Evolutionary conservation across 2,329 filamentous ascomycete species (phyloP).

Genomic region (Fusarium nurragi): DNA sequence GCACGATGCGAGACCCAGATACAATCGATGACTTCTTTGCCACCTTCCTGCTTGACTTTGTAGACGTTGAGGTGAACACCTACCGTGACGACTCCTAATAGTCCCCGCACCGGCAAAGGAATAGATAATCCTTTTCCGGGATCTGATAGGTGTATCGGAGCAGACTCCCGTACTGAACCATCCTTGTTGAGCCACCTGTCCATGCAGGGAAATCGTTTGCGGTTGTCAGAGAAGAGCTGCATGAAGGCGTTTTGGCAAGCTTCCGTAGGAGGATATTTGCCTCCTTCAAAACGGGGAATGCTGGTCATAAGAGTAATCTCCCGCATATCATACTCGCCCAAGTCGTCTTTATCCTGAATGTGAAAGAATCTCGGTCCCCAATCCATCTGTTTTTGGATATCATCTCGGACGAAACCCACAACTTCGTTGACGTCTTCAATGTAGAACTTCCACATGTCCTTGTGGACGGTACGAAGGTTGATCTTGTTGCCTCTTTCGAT

Average conservation of each 20-base stretch:
- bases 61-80: conserved; percentile 53
- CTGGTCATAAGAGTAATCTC: conserved; percentile 19
- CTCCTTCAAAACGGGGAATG: conserved; percentile 18
- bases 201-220: conserved; percentile 39
- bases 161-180: conserved; percentile 36
- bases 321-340: background rate
- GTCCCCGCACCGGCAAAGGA: conserved; percentile 47
- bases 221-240: conserved; percentile 38
- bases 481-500: conserved; percentile 37
- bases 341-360: conserved; percentile 1
- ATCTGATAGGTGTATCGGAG: conserved; percentile 45
- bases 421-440: conserved; percentile 32
- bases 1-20: conserved; percentile 51
- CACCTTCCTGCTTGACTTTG: conserved; percentile 39
- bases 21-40: conserved; percentile 35
- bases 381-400: conserved; percentile 16
- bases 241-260: background rate
- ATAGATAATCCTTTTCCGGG: conserved; percentile 40
- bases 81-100: conserved; percentile 50
- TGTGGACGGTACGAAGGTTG: background rate
- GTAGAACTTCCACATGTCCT: conserved; percentile 28
- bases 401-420: conserved; percentile 34
- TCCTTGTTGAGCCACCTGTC: conserved; percentile 40
- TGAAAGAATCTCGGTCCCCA: conserved; percentile 27
- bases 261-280: background rate